Evolutionary conservation across 1,139 yeast genomes (phyloP), one percentile per base, ranked within the genome.

Genomic region (Candida sp.): DNA sequence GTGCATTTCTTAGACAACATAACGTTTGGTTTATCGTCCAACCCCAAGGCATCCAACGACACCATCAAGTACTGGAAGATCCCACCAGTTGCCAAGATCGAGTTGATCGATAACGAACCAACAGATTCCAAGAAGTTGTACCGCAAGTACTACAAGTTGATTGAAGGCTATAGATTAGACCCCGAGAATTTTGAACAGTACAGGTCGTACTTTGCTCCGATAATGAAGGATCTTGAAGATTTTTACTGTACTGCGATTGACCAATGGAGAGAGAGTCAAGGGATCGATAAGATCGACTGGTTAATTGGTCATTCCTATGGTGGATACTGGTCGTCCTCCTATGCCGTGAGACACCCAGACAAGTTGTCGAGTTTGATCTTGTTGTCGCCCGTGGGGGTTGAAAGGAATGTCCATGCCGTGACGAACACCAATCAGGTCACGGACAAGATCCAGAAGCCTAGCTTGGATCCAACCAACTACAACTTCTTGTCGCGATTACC

Each of bases 351-450:
- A 47, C 56, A 69, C 50, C 96, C 97, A 0, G 73, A 80, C 1
- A 74, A 78, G 3, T 78, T 94, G n/a, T 73, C 81, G 26, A 83
- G 84, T 55, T 73, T 94, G 54, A 78, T 91, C 33, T 74, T 94
- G 37, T 85, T 90, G 2, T 89, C 97, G 1, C 99, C 99, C 0
- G 96, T 93, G 0, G 98, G 98, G 0, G 89, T 94, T 26, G 96
- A 90, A 58, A 75, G 90, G 49, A 84, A 84, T 50, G 82, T 87
- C 1, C 85, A 78, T 62, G 86, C 92, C 0, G 69, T 87, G 2
- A 77, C 82, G 30, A 82, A 84, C 53, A 57, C 63, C 50, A 61
- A 60, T 7, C 47, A 53, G 8, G 39, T 57, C 4, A 50, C 44
- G 49, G 54, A 45, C 48, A 62, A 49, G 35, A 52, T 52, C 1